Conservation (phyloP, 805 yeast species). For the Lipomyces mesembrius region DNA sequence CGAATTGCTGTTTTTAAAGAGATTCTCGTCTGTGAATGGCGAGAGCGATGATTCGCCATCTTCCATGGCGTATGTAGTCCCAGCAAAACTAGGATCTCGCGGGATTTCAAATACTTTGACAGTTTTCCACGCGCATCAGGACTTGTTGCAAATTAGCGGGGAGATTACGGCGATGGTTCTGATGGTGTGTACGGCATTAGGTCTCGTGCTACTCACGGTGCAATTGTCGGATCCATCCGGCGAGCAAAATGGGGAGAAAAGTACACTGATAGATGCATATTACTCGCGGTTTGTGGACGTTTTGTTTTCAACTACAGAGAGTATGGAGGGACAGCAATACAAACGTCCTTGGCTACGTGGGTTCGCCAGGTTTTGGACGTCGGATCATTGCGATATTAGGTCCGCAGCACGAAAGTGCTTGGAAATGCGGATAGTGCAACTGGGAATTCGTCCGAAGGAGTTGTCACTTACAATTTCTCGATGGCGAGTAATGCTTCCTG, state of each 20-base stretch:
- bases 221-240: constrained; percentile 15
- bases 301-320: constrained; percentile 19
- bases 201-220: constrained; percentile 16
- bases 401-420: constrained; percentile 28
- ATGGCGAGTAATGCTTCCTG: constrained; percentile 35
- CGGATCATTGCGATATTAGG: constrained; percentile 18
- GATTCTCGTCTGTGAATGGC: constrained; percentile 17
- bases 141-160: constrained; percentile 30
- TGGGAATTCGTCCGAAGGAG: constrained; percentile 26
- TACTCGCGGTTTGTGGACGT: constrained; percentile 22
- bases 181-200: constrained; percentile 23
- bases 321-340: constrained; percentile 16
- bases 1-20: constrained; percentile 27
- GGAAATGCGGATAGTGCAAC: constrained; percentile 23
- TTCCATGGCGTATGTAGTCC: constrained; percentile 17
- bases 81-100: constrained; percentile 36
- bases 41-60: constrained; percentile 8
- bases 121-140: constrained; percentile 34
- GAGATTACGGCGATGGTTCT: constrained; percentile 34
- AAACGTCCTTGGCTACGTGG: constrained; percentile 37
- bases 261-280: constrained; percentile 5
- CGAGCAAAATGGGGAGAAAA: neutral
- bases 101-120: constrained; percentile 34
- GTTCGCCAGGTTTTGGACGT: constrained; percentile 34
- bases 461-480: constrained; percentile 34